These are phyloP conservation scores for Trichoderma reesei DNA, from an alignment of 495 filamentous ascomycete species.

Conservation along the genomic window DNA sequence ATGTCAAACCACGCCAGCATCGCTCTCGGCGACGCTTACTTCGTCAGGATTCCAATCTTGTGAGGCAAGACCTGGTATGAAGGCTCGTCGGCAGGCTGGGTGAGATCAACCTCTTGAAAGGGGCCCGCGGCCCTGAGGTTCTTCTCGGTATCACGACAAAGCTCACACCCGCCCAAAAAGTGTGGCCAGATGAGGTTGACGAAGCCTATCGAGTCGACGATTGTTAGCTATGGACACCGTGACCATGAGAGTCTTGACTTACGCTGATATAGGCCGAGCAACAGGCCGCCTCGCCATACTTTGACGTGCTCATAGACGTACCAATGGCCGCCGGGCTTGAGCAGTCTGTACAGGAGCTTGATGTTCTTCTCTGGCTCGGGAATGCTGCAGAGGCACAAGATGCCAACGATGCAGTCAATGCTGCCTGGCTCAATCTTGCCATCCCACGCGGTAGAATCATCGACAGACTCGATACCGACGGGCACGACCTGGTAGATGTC, in stretches of 20 bases:
- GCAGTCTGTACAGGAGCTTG: conserved; percentile 46
- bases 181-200: conserved; percentile 41
- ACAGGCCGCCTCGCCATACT: conserved; percentile 30
- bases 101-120: conserved; percentile 48
- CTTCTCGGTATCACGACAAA: conserved; percentile 46
- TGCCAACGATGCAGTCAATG: conserved; percentile 58
- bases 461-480: conserved; percentile 47
- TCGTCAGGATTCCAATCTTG: conserved; percentile 44
- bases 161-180: conserved; percentile 50
- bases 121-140: conserved; percentile 43
- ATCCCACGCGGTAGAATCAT: conserved; percentile 27
- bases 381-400: conserved; percentile 65
- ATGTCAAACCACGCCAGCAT: background rate
- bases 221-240: background rate
- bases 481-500: conserved; percentile 57
- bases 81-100: conserved; percentile 31
- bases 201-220: conserved; percentile 19
- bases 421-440: conserved; percentile 39
- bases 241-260: conserved; percentile 18
- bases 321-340: conserved; percentile 59
- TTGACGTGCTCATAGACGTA: conserved; percentile 66
- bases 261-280: conserved; percentile 43
- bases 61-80: conserved; percentile 45
- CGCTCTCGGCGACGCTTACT: conserved; percentile 14
- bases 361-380: conserved; percentile 50